Base-by-base conservation (phyloP, 306 rosid species). In the Ormosia emarginata region DNA sequence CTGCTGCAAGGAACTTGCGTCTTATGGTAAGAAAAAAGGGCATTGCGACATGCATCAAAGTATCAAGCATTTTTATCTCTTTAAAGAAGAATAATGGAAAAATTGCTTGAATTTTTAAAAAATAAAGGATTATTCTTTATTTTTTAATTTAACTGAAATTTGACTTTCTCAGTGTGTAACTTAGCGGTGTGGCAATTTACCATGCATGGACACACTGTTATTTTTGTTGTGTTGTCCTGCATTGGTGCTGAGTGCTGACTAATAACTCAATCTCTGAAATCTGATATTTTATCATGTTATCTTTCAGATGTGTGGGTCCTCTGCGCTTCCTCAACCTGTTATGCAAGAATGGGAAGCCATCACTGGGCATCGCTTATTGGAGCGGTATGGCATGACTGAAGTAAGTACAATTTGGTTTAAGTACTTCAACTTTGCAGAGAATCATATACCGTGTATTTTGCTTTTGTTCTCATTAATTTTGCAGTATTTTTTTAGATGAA, bases 351-450 rank as follows among this genome's bases (percentile, higher is more conserved):
- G 99, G 99, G 93, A 93, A 82, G 82, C 75, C 77, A 90, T 93
- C 77, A 92, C 97, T 12, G 98, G 96, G 53, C 99, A 95, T 81
- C 82, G 93, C 80, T 90, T 95, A 78, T 90, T 95, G 89, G 99
- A 95, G 85, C 87, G 99, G 81, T 93, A 92, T 69, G 99, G 98
- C 84, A 95, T 93, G 99, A 95, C 98, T 7, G 99, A 95, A 88
- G 99, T 93, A 74, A 82, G 88, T 86, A 74, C 64, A 62, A 49
- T 80, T 39, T 71, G 67, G 75, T 74, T 81, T 57, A 66, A 57
- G 68, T 89, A 44, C 68, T 47, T 53, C 41, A 6, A 55, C 40
- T 62, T 62, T 68, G 64, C 75, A 67, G 18, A 72, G 62, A 59
- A 50, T 67, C 57, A 9, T 32, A 30, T 61, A 37, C 30, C 32